A percentile compares a stretch with the other conserved stretches of the same genome.
These are phyloP conservation scores for Celoporthe dispersa DNA, from an alignment of 2,329 filamentous ascomycete species.

Conservation along the genomic window DNA sequence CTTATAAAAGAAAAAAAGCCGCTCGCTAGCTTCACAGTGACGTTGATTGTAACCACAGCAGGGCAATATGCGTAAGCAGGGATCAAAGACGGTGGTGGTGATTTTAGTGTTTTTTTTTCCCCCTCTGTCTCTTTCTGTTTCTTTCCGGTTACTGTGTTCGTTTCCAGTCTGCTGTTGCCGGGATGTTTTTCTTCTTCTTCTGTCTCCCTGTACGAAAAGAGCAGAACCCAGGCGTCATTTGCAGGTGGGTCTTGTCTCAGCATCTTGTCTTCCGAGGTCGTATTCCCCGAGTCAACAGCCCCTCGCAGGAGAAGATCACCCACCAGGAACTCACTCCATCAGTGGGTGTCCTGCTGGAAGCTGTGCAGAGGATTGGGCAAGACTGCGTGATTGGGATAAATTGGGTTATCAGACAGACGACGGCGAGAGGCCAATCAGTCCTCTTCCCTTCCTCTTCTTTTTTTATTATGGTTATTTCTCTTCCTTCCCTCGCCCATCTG, in stretches of 20 bases:
- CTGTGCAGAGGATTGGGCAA: not conserved
- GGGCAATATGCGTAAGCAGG: not conserved
- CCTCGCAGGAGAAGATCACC: not conserved
- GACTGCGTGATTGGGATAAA: not conserved
- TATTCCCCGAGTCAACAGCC: not conserved
- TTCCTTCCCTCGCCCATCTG: not conserved
- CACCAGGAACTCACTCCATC: not conserved
- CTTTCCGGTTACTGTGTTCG: not conserved
- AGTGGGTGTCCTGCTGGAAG: not conserved
- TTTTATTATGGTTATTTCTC: not conserved
- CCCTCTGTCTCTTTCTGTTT: too few relatives aligned
- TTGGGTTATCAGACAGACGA: not conserved
- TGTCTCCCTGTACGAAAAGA: too few relatives aligned
- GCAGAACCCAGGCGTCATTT: not conserved
- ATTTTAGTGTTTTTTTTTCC: too few relatives aligned
- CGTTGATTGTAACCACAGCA: not conserved
- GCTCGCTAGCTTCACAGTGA: not conserved
- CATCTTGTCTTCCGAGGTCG: not conserved
- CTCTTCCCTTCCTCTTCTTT: not conserved
- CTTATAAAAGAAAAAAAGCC: not conserved
- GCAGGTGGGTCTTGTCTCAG: not conserved
- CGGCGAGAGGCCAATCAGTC: not conserved
- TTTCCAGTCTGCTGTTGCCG: not conserved
- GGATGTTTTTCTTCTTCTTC: too few relatives aligned
- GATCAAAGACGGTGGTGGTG: not conserved